Evolutionary conservation across 2,329 filamentous ascomycete species (phyloP), one percentile per base, ranked within the genome.

Genomic region (Cyphellophora europaea): DNA sequence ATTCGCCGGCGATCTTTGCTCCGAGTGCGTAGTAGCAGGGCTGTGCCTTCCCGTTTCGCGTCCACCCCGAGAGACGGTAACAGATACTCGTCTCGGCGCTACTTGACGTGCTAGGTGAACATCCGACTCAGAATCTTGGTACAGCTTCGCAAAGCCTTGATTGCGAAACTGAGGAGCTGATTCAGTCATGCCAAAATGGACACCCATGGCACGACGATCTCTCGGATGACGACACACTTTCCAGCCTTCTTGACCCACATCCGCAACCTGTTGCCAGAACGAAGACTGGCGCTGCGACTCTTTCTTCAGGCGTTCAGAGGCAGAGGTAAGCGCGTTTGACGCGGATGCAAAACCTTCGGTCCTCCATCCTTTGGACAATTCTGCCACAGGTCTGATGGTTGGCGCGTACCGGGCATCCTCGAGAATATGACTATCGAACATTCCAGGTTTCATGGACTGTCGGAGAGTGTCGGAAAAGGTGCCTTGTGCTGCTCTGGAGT

Each of bases 111-210:
- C 87, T 13, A 98, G 69, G 11, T 76, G 68, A 19, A 93, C 76
- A 5, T 71, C 72, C 3, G 89, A 89, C 47, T 88, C 77, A 11
- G 80, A 72, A 8, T 76, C 74, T 44, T 86, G 75, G 19, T 80
- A 71, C 48, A 98, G 66, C 1, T 85, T 82, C 2, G 85, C 88
- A 11, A 93, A 71, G n/a, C 87, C 87, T 18, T 78, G 79, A 44
- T 80, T 62, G 63, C 69, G 68, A 51, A 78, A 79, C 27, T 69
- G 65, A 10, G 65, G 61, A 11, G 66, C 65, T 32, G 74, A 72
- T 64, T 95, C 89, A 10, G 81, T 71, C 53, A 93, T 93, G 5
- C 89, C 91, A 58, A 89, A 95, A 44, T 83, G 78, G 21, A 96
- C 89, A 13, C 82, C 87, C 32, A 96, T 67, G 0, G 77, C 79